phyloP scores from a whole-genome alignment of 1,284 basidiomycete genomes.

The Marasmius sp. region DNA sequence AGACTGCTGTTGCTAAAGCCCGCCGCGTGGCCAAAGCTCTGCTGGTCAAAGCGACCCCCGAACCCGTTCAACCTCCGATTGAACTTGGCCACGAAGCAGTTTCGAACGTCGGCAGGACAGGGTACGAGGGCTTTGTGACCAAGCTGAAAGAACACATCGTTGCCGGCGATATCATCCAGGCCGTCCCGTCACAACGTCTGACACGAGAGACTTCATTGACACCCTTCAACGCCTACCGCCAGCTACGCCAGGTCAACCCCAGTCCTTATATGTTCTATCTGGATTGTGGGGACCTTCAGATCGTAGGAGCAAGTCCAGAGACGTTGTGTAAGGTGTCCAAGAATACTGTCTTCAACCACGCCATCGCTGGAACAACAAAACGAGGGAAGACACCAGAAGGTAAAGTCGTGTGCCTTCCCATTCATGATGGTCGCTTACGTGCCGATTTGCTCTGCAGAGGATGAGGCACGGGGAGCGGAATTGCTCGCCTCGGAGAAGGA shows the following conservation, averaged over 20 bases:
- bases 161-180: slow-evolving; percentile 98
- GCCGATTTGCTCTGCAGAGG: slow-evolving; percentile 60
- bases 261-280: slow-evolving; percentile 99
- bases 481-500: slow-evolving; percentile 90
- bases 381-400: slow-evolving; percentile 86
- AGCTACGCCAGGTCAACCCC: slow-evolving; percentile 92
- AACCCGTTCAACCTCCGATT: slow-evolving; percentile 69
- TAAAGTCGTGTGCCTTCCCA: slow-evolving; percentile 32
- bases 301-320: slow-evolving; percentile 97
- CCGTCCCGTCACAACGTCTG: slow-evolving; percentile 93
- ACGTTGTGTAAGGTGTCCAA: slow-evolving; percentile 95
- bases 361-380: slow-evolving; percentile 94
- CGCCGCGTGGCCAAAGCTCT: slow-evolving; percentile 72
- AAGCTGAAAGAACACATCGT: slow-evolving; percentile 92
- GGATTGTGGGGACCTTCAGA: slow-evolving; percentile 88
- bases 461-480: slow-evolving; percentile 73
- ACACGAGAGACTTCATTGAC: slow-evolving; percentile 85
- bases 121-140: slow-evolving; percentile 93
- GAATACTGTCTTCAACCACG: slow-evolving; percentile 95
- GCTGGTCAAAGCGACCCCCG: slow-evolving; percentile 56
- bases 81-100: slow-evolving; percentile 70
- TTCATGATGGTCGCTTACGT: slow-evolving; percentile 1
- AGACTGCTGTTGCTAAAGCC: slow-evolving; percentile 79
- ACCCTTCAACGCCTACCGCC: slow-evolving; percentile 96
- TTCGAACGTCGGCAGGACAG: slow-evolving; percentile 92